phyloP scores from a whole-genome alignment of 345 rosid species.

The Eutrema heterophyllum region DNA sequence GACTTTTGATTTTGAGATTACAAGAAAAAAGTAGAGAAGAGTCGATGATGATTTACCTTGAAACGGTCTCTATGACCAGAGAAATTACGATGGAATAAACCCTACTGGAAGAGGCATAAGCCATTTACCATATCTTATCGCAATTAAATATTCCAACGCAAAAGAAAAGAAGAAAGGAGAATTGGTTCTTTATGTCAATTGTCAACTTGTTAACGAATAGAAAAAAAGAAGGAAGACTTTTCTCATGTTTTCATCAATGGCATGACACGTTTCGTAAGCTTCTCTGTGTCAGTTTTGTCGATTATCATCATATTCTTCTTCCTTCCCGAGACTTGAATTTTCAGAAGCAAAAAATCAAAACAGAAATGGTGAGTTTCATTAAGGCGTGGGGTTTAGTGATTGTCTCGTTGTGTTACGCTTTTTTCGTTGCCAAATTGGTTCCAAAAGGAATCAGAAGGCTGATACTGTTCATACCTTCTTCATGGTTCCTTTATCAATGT shows the following conservation, averaged over 20 bases:
- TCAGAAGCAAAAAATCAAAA: conserved; percentile 8
- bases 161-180: not conserved
- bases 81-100: conserved; percentile 14
- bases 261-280: not conserved
- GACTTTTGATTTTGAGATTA: not conserved
- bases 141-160: conserved; percentile 20
- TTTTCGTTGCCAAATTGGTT: conserved; percentile 20
- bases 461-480: conserved; percentile 35
- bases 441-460: conserved; percentile 40
- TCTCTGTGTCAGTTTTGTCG: not conserved
- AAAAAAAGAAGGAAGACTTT: not conserved
- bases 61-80: conserved; percentile 10
- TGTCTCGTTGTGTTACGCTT: conserved; percentile 31
- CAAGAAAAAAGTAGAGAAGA: not conserved
- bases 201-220: conserved; percentile 9
- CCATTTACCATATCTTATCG: conserved; percentile 11
- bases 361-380: conserved; percentile 33
- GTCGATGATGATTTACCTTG: conserved; percentile 23
- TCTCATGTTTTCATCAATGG: not conserved
- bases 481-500: conserved; percentile 36
- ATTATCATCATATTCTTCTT: not conserved
- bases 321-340: not conserved
- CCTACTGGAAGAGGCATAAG: not conserved
- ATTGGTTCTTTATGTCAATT: conserved; percentile 25
- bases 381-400: conserved; percentile 34